These are phyloP conservation scores for Pachysolen tannophilus DNA, from an alignment of 805 yeast species.

Conservation along the genomic window DNA sequence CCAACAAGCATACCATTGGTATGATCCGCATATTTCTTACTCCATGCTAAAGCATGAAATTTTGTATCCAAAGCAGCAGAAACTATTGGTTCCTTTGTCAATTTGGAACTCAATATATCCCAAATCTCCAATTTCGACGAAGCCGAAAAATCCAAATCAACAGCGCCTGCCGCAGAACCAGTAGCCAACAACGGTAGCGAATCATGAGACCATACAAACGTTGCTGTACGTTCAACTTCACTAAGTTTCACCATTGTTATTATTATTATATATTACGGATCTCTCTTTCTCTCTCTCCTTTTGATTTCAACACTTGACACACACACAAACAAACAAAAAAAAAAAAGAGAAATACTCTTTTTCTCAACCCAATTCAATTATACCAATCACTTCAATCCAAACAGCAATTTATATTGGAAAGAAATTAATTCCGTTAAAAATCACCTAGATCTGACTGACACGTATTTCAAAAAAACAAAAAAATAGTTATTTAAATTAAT, in stretches of 20 bases:
- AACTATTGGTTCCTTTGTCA: conserved; percentile 30
- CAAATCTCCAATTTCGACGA: conserved; percentile 73
- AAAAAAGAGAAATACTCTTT: too few species aligned
- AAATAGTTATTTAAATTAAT: too few species aligned
- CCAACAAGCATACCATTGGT: conserved; percentile 66
- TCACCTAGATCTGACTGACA: too few species aligned
- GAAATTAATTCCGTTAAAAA: too few species aligned
- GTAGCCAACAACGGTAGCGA: conserved; percentile 71
- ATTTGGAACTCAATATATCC: conserved; percentile 45
- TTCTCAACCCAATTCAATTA: too few species aligned
- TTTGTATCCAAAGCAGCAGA: conserved; percentile 44
- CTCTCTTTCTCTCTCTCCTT: too few species aligned
- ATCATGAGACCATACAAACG: conserved; percentile 94
- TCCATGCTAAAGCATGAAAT: conserved; percentile 84
- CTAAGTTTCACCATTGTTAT: conserved; percentile 65
- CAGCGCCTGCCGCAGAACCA: conserved; percentile 95
- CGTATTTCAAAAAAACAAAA: too few species aligned
- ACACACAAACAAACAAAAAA: too few species aligned
- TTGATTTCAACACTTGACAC: too few species aligned
- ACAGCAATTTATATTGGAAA: too few species aligned
- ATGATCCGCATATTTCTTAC: conserved; percentile 41
- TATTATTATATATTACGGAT: neutral
- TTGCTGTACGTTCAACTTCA: conserved; percentile 79
- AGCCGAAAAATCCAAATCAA: conserved; percentile 80
- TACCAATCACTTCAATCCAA: too few species aligned